A percentile compares a stretch with the other conserved stretches of the same genome.
Evolutionary conservation across 2,329 filamentous ascomycete species (phyloP).

Genomic region (Emericellopsis atlantica): DNA sequence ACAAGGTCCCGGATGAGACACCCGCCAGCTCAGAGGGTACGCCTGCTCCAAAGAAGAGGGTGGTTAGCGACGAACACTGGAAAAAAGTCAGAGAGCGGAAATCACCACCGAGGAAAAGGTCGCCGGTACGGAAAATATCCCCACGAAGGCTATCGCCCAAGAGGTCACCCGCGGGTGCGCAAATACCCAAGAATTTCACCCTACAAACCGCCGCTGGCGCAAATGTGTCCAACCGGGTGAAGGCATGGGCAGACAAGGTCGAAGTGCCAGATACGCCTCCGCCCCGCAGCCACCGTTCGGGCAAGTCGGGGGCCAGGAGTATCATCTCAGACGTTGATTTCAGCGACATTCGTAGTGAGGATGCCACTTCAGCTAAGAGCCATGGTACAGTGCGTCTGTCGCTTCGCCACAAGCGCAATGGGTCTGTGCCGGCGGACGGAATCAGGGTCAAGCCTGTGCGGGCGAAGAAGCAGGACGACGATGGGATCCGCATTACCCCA

Average conservation of each 20-base stretch:
- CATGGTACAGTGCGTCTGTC: slow-evolving; percentile 13
- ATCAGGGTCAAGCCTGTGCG: slow-evolving; percentile 29
- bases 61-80: slow-evolving; percentile 91
- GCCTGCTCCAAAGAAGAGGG: slow-evolving; percentile 71
- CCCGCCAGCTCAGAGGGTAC: slow-evolving; percentile 22
- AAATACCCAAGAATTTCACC: slow-evolving; percentile 47
- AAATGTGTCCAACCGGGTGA: slow-evolving; percentile 44
- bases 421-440: slow-evolving; percentile 22
- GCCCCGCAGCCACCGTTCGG: slow-evolving; percentile 21
- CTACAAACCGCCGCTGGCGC: slow-evolving; percentile 40
- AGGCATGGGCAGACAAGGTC: slow-evolving; percentile 46
- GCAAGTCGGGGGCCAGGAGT: slow-evolving; percentile 18
- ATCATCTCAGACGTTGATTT: slow-evolving; percentile 10
- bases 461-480: slow-evolving; percentile 15
- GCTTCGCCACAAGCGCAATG: slow-evolving; percentile 4
- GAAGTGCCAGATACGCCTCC: slow-evolving; percentile 30
- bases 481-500: slow-evolving; percentile 17
- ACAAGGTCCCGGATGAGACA: slow-evolving; percentile 15
- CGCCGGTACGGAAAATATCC: slow-evolving; percentile 26
- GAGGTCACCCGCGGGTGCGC: slow-evolving; percentile 5
- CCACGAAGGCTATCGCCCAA: slow-evolving; percentile 12
- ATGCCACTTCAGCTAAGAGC: slow-evolving; percentile 9
- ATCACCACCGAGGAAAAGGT: slow-evolving; percentile 27
- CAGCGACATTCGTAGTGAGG: slow-evolving; percentile 13
- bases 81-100: slow-evolving; percentile 45